Evolutionary conservation across 1,284 basidiomycete species (phyloP).

Genomic region (Cutaneotrichosporon sp.): DNA sequence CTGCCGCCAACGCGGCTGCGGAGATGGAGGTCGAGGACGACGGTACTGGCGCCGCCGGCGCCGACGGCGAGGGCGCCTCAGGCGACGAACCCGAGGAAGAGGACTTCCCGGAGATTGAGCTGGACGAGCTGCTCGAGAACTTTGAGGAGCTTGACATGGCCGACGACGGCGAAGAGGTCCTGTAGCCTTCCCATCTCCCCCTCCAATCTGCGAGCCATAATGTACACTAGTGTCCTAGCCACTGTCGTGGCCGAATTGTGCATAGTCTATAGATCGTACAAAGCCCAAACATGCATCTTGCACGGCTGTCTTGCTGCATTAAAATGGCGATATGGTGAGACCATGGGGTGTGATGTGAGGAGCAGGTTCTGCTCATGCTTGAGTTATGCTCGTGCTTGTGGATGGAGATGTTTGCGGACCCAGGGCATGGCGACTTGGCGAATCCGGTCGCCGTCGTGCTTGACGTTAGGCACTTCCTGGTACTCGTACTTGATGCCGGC

Average conservation of each 20-base stretch:
- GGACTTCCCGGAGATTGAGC: constrained; percentile 81
- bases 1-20: constrained; percentile 47
- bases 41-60: constrained; percentile 48
- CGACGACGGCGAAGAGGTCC: constrained; percentile 18
- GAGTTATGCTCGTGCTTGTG: background rate
- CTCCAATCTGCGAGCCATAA: background rate
- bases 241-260: no score
- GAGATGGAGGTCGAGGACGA: constrained; percentile 61
- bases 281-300: no score
- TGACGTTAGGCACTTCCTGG: constrained; percentile 6
- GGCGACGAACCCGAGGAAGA: constrained; percentile 66
- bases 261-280: no score
- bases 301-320: no score
- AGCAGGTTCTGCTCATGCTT: no score
- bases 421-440: constrained; percentile 14
- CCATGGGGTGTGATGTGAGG: no score
- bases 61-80: no score
- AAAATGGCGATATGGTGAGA: no score
- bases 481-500: constrained; percentile 10
- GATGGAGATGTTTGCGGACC: constrained; percentile 2
- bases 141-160: constrained; percentile 61
- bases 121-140: constrained; percentile 87
- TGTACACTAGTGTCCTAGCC: no score
- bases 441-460: constrained; percentile 12
- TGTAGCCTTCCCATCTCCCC: background rate